phyloP scores from a whole-genome alignment of 208 protist genomes.

The Leishmania mexicana region DNA sequence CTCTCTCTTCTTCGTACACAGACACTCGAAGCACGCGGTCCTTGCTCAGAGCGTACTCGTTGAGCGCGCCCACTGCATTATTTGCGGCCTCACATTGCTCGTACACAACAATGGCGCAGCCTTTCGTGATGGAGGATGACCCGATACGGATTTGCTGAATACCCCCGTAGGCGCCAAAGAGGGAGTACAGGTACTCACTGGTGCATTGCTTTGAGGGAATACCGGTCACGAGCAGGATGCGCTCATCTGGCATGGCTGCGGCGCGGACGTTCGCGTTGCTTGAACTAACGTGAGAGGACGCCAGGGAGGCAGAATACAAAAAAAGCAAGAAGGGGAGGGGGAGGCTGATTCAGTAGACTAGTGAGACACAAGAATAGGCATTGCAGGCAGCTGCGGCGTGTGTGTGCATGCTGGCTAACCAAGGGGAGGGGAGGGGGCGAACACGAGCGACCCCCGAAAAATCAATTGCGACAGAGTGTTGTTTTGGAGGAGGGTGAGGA shows the following conservation, averaged over 20 bases:
- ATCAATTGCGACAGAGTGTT: background rate
- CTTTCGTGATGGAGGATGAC: constrained; percentile 65
- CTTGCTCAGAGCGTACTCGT: constrained; percentile 74
- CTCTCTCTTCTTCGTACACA: constrained; percentile 81
- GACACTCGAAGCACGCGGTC: constrained; percentile 69
- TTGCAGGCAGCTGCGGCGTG: background rate
- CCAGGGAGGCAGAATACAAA: background rate
- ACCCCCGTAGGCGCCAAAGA: constrained; percentile 84
- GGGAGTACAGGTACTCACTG: constrained; percentile 79
- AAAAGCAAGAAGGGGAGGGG: background rate
- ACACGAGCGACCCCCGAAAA: background rate
- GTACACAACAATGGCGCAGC: constrained; percentile 88
- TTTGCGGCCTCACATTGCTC: constrained; percentile 82
- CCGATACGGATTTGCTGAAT: constrained; percentile 84
- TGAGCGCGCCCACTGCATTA: constrained; percentile 61
- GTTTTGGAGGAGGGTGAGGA: background rate
- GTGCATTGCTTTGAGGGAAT: constrained; percentile 76
- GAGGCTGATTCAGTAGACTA: constrained; percentile 1
- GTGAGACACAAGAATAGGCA: constrained; percentile 2
- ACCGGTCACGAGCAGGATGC: constrained; percentile 84
- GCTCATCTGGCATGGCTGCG: constrained; percentile 70
- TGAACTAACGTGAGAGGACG: background rate
- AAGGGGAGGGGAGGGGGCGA: no score
- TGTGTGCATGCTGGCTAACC: background rate
- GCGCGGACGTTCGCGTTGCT: background rate